Evolutionary conservation across 805 yeast species (phyloP), one percentile per base, ranked within the genome.

Genomic region (Grigorovia yakushimaensis): DNA sequence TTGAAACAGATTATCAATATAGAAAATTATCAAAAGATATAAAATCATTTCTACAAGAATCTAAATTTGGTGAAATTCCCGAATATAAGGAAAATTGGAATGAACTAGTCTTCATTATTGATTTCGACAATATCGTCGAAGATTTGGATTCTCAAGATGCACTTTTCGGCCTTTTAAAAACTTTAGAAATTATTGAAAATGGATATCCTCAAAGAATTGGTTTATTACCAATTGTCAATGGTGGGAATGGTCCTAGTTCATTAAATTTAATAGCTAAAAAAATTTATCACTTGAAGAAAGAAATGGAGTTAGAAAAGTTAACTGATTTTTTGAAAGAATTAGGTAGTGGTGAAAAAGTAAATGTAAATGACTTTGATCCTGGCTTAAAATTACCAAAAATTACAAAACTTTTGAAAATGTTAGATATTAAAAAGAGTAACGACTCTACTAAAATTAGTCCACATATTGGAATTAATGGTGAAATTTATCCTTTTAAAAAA

Each of bases 141-240:
- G 70, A 78, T 51, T 67, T 68, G 13, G 65, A 55, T 24, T 52
- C 54, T 1, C 42, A 47, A 30, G 54, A 68, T 2, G 82, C 84
- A 49, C 55, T 82, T 18, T 60, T 68, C 17, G 76, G 74, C 1
- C 61, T 81, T 24, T 64, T 74, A 18, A 69, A 81, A 8, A 68
- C 79, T 33, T 56, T 82, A 2, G 70, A 72, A 22, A 62, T 76
- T 2, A 67, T 79, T 2, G 56, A 73, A 11, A 73, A 77, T 40
- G 78, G 79, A 1, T 72, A 84, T 17, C 86, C 96, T 0, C 84
- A 88, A 53, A 83, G 89, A 62, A 59, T 91, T 45, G 98, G 97
- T 6, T 51, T 91, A 2, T 68, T 91, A n/a, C 95, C 98, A 0
- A 49, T 84, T 2, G 17, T n/a, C 2, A 33, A 33, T 33, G 7